Percentiles rank a stretch among this genome's conserved stretches.
Evolutionary conservation across 2,329 filamentous ascomycete genomes (phyloP).

Genomic region (Aspergillus pseudotamarii): DNA sequence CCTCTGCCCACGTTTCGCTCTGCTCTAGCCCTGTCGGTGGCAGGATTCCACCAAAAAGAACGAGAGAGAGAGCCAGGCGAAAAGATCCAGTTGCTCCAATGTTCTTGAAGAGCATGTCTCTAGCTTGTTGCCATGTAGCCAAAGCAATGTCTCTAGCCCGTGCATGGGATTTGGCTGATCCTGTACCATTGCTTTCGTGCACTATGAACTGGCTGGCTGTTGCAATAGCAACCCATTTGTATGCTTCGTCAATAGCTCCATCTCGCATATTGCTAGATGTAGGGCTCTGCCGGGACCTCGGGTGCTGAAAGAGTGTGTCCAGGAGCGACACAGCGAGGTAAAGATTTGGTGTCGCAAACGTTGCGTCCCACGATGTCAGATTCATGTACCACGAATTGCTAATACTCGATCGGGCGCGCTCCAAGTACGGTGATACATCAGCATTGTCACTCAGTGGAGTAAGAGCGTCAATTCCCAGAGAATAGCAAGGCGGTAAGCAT

Average conservation of each 20-base stretch:
- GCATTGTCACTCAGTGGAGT: background rate
- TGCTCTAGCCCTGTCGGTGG: background rate
- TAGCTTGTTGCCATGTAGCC: constrained; percentile 15
- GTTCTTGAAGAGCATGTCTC: constrained; percentile 14
- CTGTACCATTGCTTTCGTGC: background rate
- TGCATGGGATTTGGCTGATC: background rate
- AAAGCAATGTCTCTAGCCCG: constrained; percentile 10
- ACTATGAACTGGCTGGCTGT: constrained; percentile 13
- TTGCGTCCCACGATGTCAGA: no score
- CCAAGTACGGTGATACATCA: background rate
- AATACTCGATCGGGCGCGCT: background rate
- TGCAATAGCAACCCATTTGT: constrained; percentile 18
- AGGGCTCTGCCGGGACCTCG: background rate
- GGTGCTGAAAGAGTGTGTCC: constrained; percentile 8
- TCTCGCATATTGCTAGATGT: constrained; percentile 4
- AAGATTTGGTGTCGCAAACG: background rate
- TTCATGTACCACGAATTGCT: no score
- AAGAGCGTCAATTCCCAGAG: constrained; percentile 15
- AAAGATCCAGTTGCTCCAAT: constrained; percentile 9
- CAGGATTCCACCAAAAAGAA: constrained; percentile 3
- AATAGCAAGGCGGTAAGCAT: constrained; percentile 16
- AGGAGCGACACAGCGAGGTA: constrained; percentile 16
- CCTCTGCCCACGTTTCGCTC: background rate
- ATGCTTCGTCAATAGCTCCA: constrained; percentile 11
- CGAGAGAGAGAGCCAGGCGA: constrained; percentile 3